Conservation (phyloP, 768 basidiomycete genomes). For the Naematelia encephala region DNA sequence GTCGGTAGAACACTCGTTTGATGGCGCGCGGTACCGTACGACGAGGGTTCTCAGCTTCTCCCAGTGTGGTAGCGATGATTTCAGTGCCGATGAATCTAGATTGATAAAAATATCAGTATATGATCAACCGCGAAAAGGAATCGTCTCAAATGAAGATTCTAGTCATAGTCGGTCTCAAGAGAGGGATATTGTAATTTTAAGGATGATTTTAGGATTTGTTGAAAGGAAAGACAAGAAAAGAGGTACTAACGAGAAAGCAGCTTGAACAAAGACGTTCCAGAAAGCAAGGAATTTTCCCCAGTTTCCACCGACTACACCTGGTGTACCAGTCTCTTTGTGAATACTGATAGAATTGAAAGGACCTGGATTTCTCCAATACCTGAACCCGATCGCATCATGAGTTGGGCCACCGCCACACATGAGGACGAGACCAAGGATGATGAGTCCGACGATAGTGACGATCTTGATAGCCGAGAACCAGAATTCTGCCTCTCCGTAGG, state of each 20-base stretch:
- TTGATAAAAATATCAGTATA: too few relatives aligned
- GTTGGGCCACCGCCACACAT: slow-evolving; percentile 48
- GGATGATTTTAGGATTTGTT: too few relatives aligned
- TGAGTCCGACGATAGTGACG: slow-evolving; percentile 53
- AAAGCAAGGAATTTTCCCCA: slow-evolving; percentile 47
- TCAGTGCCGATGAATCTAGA: slow-evolving; percentile 32
- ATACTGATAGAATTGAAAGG: slow-evolving; percentile 42
- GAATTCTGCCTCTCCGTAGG: slow-evolving; percentile 60
- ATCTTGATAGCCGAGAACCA: slow-evolving; percentile 57
- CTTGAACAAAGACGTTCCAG: slow-evolving; percentile 48
- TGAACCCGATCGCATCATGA: slow-evolving; percentile 47
- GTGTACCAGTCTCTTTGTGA: slow-evolving; percentile 19
- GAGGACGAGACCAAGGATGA: slow-evolving; percentile 49
- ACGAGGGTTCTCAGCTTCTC: slow-evolving; percentile 46
- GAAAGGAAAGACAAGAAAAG: not conserved
- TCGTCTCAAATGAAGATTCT: too few relatives aligned
- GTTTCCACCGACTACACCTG: slow-evolving; percentile 26
- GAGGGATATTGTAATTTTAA: too few relatives aligned
- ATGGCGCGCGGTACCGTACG: slow-evolving; percentile 48
- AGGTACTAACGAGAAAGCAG: slow-evolving; percentile 44
- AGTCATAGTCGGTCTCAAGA: too few relatives aligned
- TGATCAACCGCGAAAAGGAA: too few relatives aligned
- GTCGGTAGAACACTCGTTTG: slow-evolving; percentile 48
- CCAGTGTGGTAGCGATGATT: slow-evolving; percentile 45
- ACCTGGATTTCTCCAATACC: slow-evolving; percentile 46